Base-by-base conservation (phyloP, 805 yeast species). In the Ogataea sp. region DNA sequence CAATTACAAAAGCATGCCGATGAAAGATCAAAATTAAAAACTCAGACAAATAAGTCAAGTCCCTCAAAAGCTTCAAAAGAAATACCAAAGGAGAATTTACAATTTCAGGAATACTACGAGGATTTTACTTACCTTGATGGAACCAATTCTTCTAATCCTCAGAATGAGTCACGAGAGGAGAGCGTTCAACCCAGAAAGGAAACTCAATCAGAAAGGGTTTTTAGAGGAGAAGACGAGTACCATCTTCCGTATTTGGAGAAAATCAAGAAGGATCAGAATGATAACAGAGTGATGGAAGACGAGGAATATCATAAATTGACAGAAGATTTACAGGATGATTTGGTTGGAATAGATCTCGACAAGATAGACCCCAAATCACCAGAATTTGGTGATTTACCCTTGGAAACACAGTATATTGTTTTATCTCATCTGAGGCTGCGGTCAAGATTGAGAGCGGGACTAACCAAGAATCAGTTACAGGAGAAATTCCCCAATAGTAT, bases 401-500 rank as follows among this genome's bases (percentile, higher is more conserved):
- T 80, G 37, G 75, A 88, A 0, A 80, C 95, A 0, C 96, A 88
- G 55, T 93, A 93, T 55, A 86, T 88, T 74, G 75, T 87, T 3
- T 62, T 93, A 11, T 85, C 93, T 9, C 86, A 85, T 43, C 70
- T 95, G 14, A 60, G 99, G 41, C 63, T 88, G 20, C 72, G 87
- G 44, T 89, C 97, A 0, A 65, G 99, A 42, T 70, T 93, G 55
- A 78, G 99, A 63, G 81, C 93, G 95, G 99, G 99, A 1, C 89
- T 84, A 53, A 70, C 90, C 0, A 85, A 88, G 41, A 88, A 84
- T n/a, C 97, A 93, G 52, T 65, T 93, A 27, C 84, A 85, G 47
- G 64, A 73, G 4, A 63, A 87, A 39, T 93, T 90, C 50, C 95
- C 96, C 0, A 70, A 84, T 51, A 77, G 89, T 39, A 71, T 85